Base-by-base conservation (phyloP, 129 eudicot genomes). In the Pseudognaphalium luteoalbum region DNA sequence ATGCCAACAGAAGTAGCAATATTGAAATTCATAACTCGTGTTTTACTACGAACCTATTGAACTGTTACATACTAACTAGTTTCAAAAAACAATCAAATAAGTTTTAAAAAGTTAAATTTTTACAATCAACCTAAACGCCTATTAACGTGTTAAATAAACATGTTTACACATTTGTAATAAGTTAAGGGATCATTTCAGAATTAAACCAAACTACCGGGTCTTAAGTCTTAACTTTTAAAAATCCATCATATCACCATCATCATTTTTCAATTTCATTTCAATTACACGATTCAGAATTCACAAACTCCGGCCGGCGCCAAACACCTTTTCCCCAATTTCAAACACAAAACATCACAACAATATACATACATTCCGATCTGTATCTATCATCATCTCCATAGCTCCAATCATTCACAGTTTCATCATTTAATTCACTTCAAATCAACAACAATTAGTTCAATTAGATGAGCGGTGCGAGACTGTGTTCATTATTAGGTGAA, bases 401-500 rank as follows among this genome's bases (percentile, higher is more conserved):
- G 5, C 76, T 70, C 66, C 57, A 47, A 16, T 44, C 50, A 12
- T 20, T 5, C 3, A 61, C 39, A 19, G 60, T 37, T 44, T 14
- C 50, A 14, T 20, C 28, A 57, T 20, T 57, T 47, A 44, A 4
- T 14, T 47, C 54, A 12, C 16, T 47, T 14, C 3, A 58, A 58
- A 19, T 19, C 63, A 57, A 58, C 22, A 58, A 19, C 30, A 7
- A 58, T 7, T 14, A 58, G 28, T 47, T 3, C 4, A 47, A n/a
- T n/a, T 57, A 57, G 62, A 91, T 93, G 98, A 95, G 99, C 66
- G 97, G 97, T 57, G 84, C 87, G 57, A 66, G 78, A 71, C 80
- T 95, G 80, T 91, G 93, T 44, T 77, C 79, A 59, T 74, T 91
- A 70, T 66, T 95, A 81, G 81, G 83, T 14, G 99, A 95, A 85